Conservation (phyloP, 2,329 filamentous ascomycete genomes). For the Dactylella cylindrospora region DNA sequence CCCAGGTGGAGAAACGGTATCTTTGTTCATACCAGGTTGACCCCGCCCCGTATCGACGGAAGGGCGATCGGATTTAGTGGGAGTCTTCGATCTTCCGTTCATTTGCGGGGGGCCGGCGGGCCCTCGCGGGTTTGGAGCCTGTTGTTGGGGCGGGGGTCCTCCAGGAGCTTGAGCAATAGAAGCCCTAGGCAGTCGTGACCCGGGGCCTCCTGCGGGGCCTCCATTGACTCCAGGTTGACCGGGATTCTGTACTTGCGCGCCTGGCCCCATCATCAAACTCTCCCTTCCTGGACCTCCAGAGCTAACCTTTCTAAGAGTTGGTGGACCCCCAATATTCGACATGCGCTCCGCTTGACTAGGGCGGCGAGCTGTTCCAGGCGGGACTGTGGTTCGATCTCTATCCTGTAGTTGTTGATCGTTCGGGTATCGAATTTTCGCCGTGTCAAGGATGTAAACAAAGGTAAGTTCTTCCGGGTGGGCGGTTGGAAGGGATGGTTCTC, state of each 20-base stretch:
- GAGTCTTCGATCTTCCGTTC: conserved; percentile 55
- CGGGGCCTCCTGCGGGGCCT: conserved; percentile 47
- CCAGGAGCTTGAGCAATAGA: conserved; percentile 62
- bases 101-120: conserved; percentile 27
- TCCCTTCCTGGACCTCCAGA: conserved; percentile 41
- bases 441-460: conserved; percentile 88
- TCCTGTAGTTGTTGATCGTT: conserved; percentile 63
- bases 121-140: conserved; percentile 61
- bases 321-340: conserved; percentile 48
- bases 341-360: conserved; percentile 50
- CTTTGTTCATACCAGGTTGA: conserved; percentile 14
- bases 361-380: conserved; percentile 23
- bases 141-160: conserved; percentile 66
- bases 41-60: conserved; percentile 51
- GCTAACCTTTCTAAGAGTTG: conserved; percentile 44
- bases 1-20: conserved; percentile 38
- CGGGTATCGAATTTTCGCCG: conserved; percentile 92
- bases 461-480: conserved; percentile 80
- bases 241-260: conserved; percentile 45
- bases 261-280: conserved; percentile 39
- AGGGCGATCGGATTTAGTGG: conserved; percentile 57
- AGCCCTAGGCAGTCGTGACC: conserved; percentile 63
- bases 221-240: conserved; percentile 51
- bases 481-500: conserved; percentile 86
- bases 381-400: conserved; percentile 35